Percentiles rank a stretch among this genome's conserved stretches.
These are phyloP conservation scores for Stropharia rugosoannulata DNA, from an alignment of 768 basidiomycete genomes.

Conservation along the genomic window DNA sequence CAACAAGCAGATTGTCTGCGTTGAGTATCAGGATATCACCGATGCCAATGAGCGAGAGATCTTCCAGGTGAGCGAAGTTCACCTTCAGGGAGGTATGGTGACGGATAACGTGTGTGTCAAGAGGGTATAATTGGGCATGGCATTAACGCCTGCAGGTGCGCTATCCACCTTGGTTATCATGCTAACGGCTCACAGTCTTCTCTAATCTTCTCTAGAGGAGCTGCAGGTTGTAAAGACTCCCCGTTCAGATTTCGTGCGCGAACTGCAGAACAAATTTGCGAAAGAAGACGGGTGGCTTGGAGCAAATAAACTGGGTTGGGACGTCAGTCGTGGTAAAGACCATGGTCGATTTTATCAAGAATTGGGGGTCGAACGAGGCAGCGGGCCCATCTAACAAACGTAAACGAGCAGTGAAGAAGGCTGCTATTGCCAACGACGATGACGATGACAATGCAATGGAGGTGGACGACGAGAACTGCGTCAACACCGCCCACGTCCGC, in stretches of 20 bases:
- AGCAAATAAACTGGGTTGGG: conserved; percentile 44
- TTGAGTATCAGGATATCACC: conserved; percentile 65
- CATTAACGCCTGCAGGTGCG: conserved; percentile 66
- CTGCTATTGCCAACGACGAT: conserved; percentile 18
- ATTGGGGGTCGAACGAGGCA: conserved; percentile 16
- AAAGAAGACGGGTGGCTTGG: conserved; percentile 35
- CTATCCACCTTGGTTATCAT: not conserved
- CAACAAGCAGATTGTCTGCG: conserved; percentile 77
- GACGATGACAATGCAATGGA: conserved; percentile 11
- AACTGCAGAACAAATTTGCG: conserved; percentile 47
- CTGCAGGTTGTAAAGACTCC: conserved; percentile 64
- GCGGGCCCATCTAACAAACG: conserved; percentile 1
- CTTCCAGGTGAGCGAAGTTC: conserved; percentile 53
- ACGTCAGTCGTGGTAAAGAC: conserved; percentile 49
- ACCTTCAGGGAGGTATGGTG: not conserved
- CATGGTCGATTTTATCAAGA: conserved; percentile 51
- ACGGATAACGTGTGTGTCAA: conserved; percentile 25
- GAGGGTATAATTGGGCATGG: conserved; percentile 80
- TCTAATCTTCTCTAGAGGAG: conserved; percentile 61
- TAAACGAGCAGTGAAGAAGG: conserved; percentile 12
- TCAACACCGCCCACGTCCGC: conserved; percentile 3
- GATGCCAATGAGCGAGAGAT: conserved; percentile 64
- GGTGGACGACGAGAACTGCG: conserved; percentile 5
- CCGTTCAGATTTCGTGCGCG: conserved; percentile 58
- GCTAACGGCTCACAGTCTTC: not conserved